phyloP scores from a whole-genome alignment of 176 grass and related monocot genomes.

The Rhynchospora tenuis region DNA sequence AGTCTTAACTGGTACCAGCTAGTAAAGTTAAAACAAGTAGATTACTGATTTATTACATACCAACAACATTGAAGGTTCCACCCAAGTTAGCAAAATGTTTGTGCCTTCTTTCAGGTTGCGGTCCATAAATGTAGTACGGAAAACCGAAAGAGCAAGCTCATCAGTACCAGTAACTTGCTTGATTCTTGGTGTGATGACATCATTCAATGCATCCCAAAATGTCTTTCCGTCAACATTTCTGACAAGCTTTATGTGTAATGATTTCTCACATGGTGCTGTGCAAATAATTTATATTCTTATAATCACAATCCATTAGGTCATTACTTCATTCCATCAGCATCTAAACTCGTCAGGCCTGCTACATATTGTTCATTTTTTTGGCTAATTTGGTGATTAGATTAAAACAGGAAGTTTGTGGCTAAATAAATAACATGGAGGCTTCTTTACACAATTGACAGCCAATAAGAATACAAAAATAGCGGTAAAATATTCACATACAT shows the following conservation, averaged over 20 bases:
- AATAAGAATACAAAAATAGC: background rate
- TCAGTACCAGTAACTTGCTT: constrained; percentile 42
- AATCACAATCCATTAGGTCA: constrained; percentile 19
- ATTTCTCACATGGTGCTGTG: constrained; percentile 64
- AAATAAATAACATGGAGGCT: background rate
- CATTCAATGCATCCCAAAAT: constrained; percentile 79
- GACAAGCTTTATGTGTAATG: constrained; percentile 67
- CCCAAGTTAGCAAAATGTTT: constrained; percentile 70
- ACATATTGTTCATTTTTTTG: background rate
- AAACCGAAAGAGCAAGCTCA: constrained; percentile 50
- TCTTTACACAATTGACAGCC: background rate
- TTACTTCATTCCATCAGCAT: background rate
- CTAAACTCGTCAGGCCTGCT: background rate
- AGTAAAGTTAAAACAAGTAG: background rate
- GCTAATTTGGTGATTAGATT: background rate
- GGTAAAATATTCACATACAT: background rate
- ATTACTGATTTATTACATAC: constrained; percentile 33
- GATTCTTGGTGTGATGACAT: constrained; percentile 61
- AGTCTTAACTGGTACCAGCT: background rate
- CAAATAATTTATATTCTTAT: constrained; percentile 15
- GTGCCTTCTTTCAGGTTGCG: constrained; percentile 66
- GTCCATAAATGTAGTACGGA: constrained; percentile 51
- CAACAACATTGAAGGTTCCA: constrained; percentile 58
- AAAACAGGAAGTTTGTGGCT: background rate
- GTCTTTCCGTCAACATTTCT: constrained; percentile 81